phyloP scores from a whole-genome alignment of 768 basidiomycete species.

The Rhodotorula kratochvilovae region DNA sequence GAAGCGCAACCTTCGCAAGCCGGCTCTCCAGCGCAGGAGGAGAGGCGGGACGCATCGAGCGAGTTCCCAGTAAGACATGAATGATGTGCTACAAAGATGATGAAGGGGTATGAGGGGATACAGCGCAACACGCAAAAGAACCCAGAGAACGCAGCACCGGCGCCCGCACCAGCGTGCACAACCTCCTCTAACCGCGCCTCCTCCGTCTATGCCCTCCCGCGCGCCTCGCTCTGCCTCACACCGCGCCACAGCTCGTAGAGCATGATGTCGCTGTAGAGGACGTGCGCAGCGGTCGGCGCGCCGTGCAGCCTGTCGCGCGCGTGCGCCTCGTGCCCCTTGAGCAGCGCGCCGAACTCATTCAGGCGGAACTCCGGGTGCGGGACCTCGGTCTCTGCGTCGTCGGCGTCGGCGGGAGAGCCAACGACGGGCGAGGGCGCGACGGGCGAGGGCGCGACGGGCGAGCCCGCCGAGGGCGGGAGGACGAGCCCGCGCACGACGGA shows the following conservation, averaged over 20 bases:
- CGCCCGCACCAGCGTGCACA: too few relatives aligned
- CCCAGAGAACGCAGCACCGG: too few relatives aligned
- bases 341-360: conserved; percentile 37
- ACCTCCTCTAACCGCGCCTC: too few relatives aligned
- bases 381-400: not conserved
- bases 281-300: conserved; percentile 34
- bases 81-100: too few relatives aligned
- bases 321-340: conserved; percentile 41
- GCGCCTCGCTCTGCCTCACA: not conserved
- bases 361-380: conserved; percentile 36
- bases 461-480: conserved; percentile 11
- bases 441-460: conserved; percentile 1
- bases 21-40: too few relatives aligned
- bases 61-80: too few relatives aligned
- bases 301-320: conserved; percentile 42
- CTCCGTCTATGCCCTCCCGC: too few relatives aligned
- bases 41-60: too few relatives aligned
- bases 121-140: too few relatives aligned
- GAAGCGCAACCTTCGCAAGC: too few relatives aligned
- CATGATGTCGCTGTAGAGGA: conserved; percentile 40
- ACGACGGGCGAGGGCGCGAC: too few relatives aligned
- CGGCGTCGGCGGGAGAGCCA: not conserved
- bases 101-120: too few relatives aligned
- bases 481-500: conserved; percentile 37
- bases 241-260: conserved; percentile 36